A percentile compares a stretch with the other conserved stretches of the same genome.
phyloP scores from a whole-genome alignment of 1,284 basidiomycete species.

The Tilletia walkeri region DNA sequence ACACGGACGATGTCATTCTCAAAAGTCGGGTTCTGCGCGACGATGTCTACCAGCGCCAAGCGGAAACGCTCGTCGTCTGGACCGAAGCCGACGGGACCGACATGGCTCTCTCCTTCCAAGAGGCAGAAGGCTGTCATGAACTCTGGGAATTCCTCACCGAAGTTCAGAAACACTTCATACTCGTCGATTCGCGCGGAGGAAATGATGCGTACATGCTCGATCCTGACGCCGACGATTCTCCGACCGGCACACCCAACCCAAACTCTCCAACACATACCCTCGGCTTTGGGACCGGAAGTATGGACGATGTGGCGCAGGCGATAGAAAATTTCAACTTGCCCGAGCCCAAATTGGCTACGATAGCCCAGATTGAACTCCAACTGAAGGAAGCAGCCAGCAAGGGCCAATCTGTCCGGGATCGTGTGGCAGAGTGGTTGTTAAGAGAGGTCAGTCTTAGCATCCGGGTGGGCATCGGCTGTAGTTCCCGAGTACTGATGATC shows the following conservation, averaged over 20 bases:
- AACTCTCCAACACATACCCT: constrained; percentile 10
- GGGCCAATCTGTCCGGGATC: constrained; percentile 65
- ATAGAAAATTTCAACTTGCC: constrained; percentile 45
- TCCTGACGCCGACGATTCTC: constrained; percentile 7
- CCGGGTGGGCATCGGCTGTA: constrained; percentile 57
- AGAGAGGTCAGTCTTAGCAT: constrained; percentile 61
- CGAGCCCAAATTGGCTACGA: constrained; percentile 52
- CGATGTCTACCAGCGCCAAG: constrained; percentile 54
- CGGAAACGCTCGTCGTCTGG: constrained; percentile 96
- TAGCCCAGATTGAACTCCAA: constrained; percentile 52
- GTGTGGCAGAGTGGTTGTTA: constrained; percentile 67
- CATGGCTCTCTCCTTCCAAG: constrained; percentile 95
- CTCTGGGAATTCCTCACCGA: constrained; percentile 96
- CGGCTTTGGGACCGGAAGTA: constrained; percentile 14
- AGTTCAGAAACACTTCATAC: constrained; percentile 75
- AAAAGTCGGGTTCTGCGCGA: constrained; percentile 50
- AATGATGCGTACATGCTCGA: constrained; percentile 4
- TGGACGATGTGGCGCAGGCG: constrained; percentile 1
- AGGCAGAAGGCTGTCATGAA: constrained; percentile 89
- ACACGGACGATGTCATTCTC: constrained; percentile 50
- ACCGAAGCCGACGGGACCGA: constrained; percentile 92
- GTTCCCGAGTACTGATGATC: constrained; percentile 17
- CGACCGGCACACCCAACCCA: constrained; percentile 9
- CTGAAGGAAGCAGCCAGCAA: constrained; percentile 49
- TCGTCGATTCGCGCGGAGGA: constrained; percentile 1